phyloP scores from a whole-genome alignment of 2,329 filamentous ascomycete genomes.

The Diaporthe australafricana region DNA sequence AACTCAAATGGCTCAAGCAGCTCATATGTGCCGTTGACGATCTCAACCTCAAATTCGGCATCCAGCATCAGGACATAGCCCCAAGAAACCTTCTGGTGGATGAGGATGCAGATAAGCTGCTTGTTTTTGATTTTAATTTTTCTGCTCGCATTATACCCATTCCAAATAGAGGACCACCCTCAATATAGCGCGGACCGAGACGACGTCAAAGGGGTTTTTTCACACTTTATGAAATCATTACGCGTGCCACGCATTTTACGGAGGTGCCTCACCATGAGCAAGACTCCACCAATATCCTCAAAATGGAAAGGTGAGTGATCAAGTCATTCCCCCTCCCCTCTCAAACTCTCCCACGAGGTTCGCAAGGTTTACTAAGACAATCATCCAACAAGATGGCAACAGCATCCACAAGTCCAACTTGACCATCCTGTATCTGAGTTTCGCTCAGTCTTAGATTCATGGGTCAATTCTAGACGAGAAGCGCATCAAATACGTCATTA shows the following conservation, averaged over 20 bases:
- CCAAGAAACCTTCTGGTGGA: conserved; percentile 51
- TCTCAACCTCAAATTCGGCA: conserved; percentile 50
- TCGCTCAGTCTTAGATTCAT: conserved; percentile 39
- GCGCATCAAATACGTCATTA: conserved; percentile 36
- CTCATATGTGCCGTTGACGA: conserved; percentile 49
- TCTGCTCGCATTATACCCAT: conserved; percentile 39
- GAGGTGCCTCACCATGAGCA: conserved; percentile 42
- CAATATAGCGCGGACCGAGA: conserved; percentile 41
- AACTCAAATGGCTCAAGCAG: conserved; percentile 50
- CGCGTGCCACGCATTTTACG: conserved; percentile 42
- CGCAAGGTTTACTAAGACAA: background rate
- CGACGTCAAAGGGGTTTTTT: conserved; percentile 49
- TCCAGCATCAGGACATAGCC: conserved; percentile 52
- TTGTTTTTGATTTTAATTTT: conserved; percentile 51
- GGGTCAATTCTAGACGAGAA: conserved; percentile 47
- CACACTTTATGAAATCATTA: conserved; percentile 50
- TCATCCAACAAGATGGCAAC: background rate
- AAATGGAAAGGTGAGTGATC: background rate
- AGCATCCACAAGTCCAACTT: conserved; percentile 16
- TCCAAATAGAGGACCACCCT: background rate
- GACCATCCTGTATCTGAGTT: conserved; percentile 10
- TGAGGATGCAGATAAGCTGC: conserved; percentile 45
- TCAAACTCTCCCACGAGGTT: background rate
- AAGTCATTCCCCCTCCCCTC: background rate
- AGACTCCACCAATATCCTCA: conserved; percentile 26